Conservation (phyloP, 148 eudicot genomes). For the Gaultheria prostrata region DNA sequence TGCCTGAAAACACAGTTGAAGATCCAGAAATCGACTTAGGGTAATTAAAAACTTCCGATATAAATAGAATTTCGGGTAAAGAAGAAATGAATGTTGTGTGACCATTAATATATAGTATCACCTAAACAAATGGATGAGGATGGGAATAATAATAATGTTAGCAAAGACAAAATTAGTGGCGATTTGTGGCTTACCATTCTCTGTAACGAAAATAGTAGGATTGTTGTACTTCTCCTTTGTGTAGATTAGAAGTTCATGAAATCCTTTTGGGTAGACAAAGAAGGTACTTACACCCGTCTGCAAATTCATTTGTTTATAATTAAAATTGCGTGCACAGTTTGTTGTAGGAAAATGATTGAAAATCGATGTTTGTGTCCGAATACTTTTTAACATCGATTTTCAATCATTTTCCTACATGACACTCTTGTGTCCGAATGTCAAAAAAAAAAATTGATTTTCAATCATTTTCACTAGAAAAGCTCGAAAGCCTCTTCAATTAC, state of each 20-base stretch:
- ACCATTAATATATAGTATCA: too few relatives aligned
- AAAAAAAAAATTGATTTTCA: too few relatives aligned
- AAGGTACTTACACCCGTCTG: not conserved
- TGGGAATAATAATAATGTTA: not conserved
- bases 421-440: too few relatives aligned
- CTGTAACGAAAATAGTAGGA: conserved; percentile 22
- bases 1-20: not conserved
- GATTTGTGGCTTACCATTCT: conserved; percentile 12
- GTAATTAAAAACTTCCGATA: too few relatives aligned
- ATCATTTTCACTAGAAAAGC: not conserved
- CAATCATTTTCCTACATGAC: too few relatives aligned
- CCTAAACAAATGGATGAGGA: too few relatives aligned
- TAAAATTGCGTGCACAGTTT: not conserved
- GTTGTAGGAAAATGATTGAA: too few relatives aligned
- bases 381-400: too few relatives aligned
- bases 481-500: too few relatives aligned
- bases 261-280: conserved; percentile 14
- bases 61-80: too few relatives aligned
- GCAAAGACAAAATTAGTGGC: not conserved
- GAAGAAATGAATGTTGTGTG: not conserved
- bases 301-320: not conserved
- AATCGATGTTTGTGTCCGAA: too few relatives aligned
- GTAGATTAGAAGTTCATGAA: conserved; percentile 17
- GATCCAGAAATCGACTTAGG: not conserved
- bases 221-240: conserved; percentile 25